Conservation (phyloP, 768 basidiomycete species). For the Cystobasidium ongulense region DNA sequence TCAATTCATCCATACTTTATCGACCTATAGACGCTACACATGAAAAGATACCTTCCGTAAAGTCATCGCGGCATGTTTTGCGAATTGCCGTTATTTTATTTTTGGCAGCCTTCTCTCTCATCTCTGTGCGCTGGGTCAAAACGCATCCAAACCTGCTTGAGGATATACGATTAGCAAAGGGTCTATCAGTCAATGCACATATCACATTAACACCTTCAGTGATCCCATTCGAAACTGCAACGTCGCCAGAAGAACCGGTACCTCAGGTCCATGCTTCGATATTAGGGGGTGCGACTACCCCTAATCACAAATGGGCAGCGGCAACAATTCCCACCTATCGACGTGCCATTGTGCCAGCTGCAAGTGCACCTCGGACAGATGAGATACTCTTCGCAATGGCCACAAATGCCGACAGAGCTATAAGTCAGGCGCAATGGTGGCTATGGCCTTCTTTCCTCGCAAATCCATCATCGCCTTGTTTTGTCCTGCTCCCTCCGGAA, state of each 20-base stretch:
- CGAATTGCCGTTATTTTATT: not conserved
- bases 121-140: not conserved
- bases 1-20: not conserved
- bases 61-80: no score
- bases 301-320: not conserved
- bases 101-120: not conserved
- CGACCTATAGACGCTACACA: not conserved
- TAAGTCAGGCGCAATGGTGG: not conserved
- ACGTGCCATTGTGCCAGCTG: not conserved
- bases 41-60: no score
- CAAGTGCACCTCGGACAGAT: not conserved
- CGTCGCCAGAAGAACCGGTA: not conserved
- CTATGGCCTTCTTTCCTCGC: not conserved
- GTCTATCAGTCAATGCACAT: not conserved
- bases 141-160: not conserved
- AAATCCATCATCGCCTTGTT: not conserved
- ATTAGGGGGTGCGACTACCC: not conserved
- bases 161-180: not conserved
- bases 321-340: not conserved
- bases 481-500: not conserved
- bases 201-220: not conserved
- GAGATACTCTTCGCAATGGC: conserved; percentile 3
- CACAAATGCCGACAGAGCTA: not conserved
- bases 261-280: not conserved
- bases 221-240: not conserved